phyloP scores from a whole-genome alignment of 2,329 filamentous ascomycete genomes.

The Macrophomina phaseolina region DNA sequence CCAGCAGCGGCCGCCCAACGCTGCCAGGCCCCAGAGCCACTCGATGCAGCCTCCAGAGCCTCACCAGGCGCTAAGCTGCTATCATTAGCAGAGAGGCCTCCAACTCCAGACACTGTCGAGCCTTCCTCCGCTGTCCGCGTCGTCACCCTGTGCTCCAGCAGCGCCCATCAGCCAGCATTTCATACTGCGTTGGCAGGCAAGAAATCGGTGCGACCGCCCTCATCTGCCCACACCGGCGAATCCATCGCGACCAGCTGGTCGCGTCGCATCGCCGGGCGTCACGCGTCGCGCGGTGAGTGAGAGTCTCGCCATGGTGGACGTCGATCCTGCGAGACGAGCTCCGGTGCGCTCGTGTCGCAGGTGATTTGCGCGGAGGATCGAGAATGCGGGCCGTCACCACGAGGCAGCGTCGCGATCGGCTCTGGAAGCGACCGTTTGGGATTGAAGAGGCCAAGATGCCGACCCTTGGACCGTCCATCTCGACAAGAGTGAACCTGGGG shows the following conservation, averaged over 20 bases:
- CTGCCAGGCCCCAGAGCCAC: constrained; percentile 11
- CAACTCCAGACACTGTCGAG: constrained; percentile 1
- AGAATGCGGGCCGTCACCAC: constrained; percentile 17
- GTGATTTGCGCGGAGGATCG: constrained; percentile 24
- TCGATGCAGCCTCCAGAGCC: constrained; percentile 14
- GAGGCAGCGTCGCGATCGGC: constrained; percentile 14
- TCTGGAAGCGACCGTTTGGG: constrained; percentile 2
- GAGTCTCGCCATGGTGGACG: background rate
- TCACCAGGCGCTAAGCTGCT: constrained; percentile 24
- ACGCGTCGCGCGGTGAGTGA: background rate
- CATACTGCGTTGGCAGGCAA: background rate
- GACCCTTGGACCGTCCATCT: background rate
- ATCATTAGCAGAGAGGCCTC: constrained; percentile 20
- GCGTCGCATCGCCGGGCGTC: background rate
- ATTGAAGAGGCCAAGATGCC: constrained; percentile 2
- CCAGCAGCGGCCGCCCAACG: background rate
- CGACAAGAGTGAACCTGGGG: background rate
- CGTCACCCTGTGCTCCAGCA: constrained; percentile 8
- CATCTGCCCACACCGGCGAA: background rate
- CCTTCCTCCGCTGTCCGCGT: constrained; percentile 6
- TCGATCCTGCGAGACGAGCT: constrained; percentile 14
- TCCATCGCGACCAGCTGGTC: constrained; percentile 15
- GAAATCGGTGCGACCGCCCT: background rate
- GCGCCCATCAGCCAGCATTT: background rate
- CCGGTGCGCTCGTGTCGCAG: constrained; percentile 17